These are phyloP conservation scores for Neurospora sublineolata DNA, from an alignment of 495 filamentous ascomycete genomes.

Conservation along the genomic window DNA sequence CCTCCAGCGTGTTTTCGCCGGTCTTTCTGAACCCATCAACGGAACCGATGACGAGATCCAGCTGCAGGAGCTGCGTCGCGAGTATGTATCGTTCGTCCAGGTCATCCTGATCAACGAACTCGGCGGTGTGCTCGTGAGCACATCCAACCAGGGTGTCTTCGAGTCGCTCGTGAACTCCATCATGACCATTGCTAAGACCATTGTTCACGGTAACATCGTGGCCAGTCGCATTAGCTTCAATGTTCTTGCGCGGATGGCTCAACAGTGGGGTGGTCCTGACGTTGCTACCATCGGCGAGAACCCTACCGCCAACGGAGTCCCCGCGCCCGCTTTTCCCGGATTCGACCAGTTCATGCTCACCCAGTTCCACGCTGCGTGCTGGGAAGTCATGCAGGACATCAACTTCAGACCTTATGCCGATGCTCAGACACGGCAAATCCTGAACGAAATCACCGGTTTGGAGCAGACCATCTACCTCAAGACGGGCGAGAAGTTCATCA, in stretches of 20 bases:
- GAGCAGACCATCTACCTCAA: constrained; percentile 84
- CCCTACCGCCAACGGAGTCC: constrained; percentile 29
- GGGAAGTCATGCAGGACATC: constrained; percentile 65
- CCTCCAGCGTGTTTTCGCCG: constrained; percentile 75
- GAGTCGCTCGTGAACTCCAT: constrained; percentile 74
- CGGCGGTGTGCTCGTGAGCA: constrained; percentile 74
- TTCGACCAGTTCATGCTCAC: constrained; percentile 84
- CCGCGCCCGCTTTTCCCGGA: constrained; percentile 56
- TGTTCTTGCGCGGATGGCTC: constrained; percentile 65
- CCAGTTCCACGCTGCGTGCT: constrained; percentile 78
- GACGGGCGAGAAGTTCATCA: constrained; percentile 51
- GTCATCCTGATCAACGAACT: constrained; percentile 84
- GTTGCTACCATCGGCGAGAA: constrained; percentile 42
- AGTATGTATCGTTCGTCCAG: constrained; percentile 83
- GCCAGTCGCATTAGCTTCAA: constrained; percentile 72
- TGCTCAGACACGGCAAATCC: constrained; percentile 70
- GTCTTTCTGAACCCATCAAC: constrained; percentile 67
- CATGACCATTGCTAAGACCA: constrained; percentile 68
- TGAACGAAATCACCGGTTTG: constrained; percentile 70
- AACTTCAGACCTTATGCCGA: constrained; percentile 68
- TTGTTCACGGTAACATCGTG: constrained; percentile 51
- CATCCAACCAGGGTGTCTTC: constrained; percentile 78
- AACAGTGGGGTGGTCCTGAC: constrained; percentile 77
- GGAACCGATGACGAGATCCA: constrained; percentile 97
- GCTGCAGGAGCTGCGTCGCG: constrained; percentile 77